phyloP scores from a whole-genome alignment of 2,329 filamentous ascomycete genomes.

The Trichoderma asperellum region DNA sequence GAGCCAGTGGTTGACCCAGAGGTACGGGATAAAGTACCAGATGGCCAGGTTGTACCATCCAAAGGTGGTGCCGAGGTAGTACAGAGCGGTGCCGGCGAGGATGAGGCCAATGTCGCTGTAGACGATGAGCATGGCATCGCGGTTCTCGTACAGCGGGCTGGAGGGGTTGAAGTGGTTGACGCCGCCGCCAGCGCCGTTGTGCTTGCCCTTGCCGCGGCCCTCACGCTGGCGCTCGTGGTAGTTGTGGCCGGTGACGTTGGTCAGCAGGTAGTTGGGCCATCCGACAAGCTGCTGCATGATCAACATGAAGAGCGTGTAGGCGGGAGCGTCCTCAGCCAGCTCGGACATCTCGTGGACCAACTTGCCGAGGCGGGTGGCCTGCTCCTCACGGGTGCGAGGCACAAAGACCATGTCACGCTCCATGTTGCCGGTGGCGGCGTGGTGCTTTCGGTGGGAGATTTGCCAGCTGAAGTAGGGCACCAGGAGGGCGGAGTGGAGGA shows the following conservation, averaged over 20 bases:
- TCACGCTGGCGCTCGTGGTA: constrained; percentile 88
- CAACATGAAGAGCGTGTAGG: constrained; percentile 74
- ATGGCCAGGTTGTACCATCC: constrained; percentile 86
- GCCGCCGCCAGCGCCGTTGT: constrained; percentile 75
- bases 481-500: constrained; percentile 83
- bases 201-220: constrained; percentile 90
- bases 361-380: constrained; percentile 74
- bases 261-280: constrained; percentile 89
- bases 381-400: constrained; percentile 85
- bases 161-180: constrained; percentile 94
- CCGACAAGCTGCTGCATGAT: constrained; percentile 86
- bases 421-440: constrained; percentile 97
- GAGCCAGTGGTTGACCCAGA: constrained; percentile 99
- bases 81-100: constrained; percentile 64
- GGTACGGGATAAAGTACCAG: constrained; percentile 94
- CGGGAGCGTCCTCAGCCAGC: constrained; percentile 91
- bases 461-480: constrained; percentile 99
- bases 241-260: constrained; percentile 96
- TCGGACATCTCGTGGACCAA: constrained; percentile 82
- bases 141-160: constrained; percentile 89
- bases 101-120: constrained; percentile 82
- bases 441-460: constrained; percentile 98
- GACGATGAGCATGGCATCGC: constrained; percentile 84
- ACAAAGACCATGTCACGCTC: constrained; percentile 99
- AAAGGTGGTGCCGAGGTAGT: constrained; percentile 72